phyloP scores from a whole-genome alignment of 1,284 basidiomycete species.

The Ganoderma meredithae region DNA sequence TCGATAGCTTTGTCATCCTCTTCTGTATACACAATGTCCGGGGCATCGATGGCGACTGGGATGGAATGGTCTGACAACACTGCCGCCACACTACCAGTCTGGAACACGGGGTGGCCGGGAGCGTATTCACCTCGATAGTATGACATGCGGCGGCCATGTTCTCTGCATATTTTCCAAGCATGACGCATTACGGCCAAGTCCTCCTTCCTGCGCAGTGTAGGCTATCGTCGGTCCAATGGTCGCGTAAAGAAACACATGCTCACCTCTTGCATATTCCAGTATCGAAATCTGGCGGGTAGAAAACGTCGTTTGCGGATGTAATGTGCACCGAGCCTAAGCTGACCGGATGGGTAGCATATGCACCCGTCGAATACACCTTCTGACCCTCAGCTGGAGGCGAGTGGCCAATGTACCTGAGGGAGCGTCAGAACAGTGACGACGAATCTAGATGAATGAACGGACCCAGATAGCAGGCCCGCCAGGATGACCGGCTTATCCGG shows the following conservation, averaged over 20 bases:
- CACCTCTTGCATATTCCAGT: slow-evolving; percentile 24
- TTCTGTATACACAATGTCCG: slow-evolving; percentile 57
- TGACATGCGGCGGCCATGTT: slow-evolving; percentile 63
- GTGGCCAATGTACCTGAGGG: slow-evolving; percentile 8
- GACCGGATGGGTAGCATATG: slow-evolving; percentile 44
- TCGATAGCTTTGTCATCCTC: slow-evolving; percentile 65
- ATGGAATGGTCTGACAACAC: slow-evolving; percentile 24
- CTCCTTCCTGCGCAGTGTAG: slow-evolving; percentile 33
- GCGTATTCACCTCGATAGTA: slow-evolving; percentile 61
- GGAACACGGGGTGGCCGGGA: slow-evolving; percentile 57
- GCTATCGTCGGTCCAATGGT: neutral
- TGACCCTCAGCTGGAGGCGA: neutral
- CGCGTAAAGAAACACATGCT: neutral
- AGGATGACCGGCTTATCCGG: slow-evolving; percentile 55
- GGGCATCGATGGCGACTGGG: slow-evolving; percentile 51
- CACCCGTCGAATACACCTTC: slow-evolving; percentile 9
- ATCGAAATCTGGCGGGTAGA: slow-evolving; percentile 47
- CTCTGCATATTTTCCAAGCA: slow-evolving; percentile 65
- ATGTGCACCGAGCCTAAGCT: slow-evolving; percentile 53
- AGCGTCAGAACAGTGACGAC: too few species aligned
- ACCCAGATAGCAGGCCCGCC: slow-evolving; percentile 33
- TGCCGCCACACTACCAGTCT: slow-evolving; percentile 51
- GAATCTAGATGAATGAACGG: neutral
- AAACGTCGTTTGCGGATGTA: slow-evolving; percentile 45
- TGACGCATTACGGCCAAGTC: slow-evolving; percentile 62